These are phyloP conservation scores for Papiliotrema flavescens DNA, from an alignment of 1,284 basidiomycete species.

Conservation along the genomic window DNA sequence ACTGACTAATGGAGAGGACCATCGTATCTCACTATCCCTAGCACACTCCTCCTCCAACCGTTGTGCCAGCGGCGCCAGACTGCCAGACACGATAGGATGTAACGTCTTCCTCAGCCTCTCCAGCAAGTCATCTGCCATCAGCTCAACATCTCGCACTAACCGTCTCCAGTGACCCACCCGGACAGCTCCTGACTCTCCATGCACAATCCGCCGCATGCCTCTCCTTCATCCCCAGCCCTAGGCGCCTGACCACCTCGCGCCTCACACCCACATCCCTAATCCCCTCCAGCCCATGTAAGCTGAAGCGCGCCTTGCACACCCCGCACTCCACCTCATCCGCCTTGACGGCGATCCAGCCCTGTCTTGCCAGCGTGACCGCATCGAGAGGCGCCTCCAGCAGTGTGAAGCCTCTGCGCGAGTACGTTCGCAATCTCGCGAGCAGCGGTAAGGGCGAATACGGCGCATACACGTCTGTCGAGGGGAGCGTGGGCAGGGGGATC, in stretches of 20 bases:
- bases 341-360: constrained; percentile 29
- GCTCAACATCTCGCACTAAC: neutral
- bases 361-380: constrained; percentile 15
- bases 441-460: constrained; percentile 37
- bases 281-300: constrained; percentile 14
- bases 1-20: constrained; percentile 15
- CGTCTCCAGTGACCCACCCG: constrained; percentile 13
- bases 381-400: constrained; percentile 12
- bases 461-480: constrained; percentile 14
- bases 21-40: constrained; percentile 2
- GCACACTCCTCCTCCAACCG: constrained; percentile 14
- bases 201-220: constrained; percentile 27
- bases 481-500: constrained; percentile 21
- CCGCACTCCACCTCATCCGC: constrained; percentile 23
- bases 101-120: constrained; percentile 15
- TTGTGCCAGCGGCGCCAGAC: constrained; percentile 21
- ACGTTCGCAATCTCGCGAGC: constrained; percentile 32
- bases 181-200: constrained; percentile 22
- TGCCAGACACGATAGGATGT: constrained; percentile 26
- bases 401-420: constrained; percentile 6
- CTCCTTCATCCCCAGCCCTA: constrained; percentile 12
- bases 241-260: constrained; percentile 23
- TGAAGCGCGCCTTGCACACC: constrained; percentile 12
- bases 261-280: constrained; percentile 21
- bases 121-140: constrained; percentile 17